Evolutionary conservation across 2,329 filamentous ascomycete genomes (phyloP).

Genomic region (Blastomyces percursus): DNA sequence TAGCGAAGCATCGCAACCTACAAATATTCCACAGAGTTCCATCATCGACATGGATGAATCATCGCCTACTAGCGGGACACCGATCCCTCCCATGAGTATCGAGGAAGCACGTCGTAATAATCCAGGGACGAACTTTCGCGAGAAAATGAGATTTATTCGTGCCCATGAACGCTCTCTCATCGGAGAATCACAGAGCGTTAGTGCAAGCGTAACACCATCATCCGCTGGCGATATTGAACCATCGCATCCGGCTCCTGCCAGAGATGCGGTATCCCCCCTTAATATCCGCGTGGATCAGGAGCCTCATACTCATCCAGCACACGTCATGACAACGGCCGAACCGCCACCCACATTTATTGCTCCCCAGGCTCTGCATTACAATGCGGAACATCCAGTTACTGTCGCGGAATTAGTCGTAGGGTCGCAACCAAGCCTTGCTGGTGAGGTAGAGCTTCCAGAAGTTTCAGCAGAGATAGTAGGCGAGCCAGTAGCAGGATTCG

Average conservation of each 20-base stretch:
- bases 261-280: constrained; percentile 25
- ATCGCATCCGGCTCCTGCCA: constrained; percentile 18
- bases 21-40: neutral
- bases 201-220: constrained; percentile 31
- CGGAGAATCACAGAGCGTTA: constrained; percentile 16
- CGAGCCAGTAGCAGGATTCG: constrained; percentile 3
- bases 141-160: constrained; percentile 25
- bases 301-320: constrained; percentile 14
- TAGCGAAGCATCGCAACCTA: neutral
- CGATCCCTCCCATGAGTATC: neutral
- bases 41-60: constrained; percentile 3
- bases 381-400: constrained; percentile 8
- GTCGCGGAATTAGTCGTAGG: constrained; percentile 6
- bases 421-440: neutral
- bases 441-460: constrained; percentile 3
- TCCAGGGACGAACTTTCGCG: constrained; percentile 21
- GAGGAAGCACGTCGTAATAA: constrained; percentile 19
- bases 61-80: neutral
- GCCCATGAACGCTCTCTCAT: constrained; percentile 20
- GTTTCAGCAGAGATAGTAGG: neutral
- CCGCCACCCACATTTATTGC: constrained; percentile 20
- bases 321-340: constrained; percentile 12
- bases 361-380: constrained; percentile 20
- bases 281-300: constrained; percentile 28
- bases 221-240: constrained; percentile 33